Evolutionary conservation across 2,329 filamentous ascomycete species (phyloP), one percentile per base, ranked within the genome.

Genomic region (Clarireedia homoeocarpa): DNA sequence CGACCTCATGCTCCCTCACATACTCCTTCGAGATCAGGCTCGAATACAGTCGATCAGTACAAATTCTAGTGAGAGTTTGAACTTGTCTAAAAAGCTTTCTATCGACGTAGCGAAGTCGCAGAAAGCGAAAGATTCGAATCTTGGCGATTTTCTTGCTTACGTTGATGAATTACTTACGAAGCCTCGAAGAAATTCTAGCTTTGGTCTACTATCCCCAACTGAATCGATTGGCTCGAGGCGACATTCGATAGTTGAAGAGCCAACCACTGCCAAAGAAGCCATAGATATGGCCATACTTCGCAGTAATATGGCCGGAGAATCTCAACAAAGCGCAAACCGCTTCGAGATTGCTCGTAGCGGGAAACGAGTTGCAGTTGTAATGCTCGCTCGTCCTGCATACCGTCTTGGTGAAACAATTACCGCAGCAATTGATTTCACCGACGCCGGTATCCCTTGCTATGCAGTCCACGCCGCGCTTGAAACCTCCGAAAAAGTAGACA

Each of bases 271-370:
- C 59, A 92, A 90, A 67, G 91, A 96, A 65, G 85, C 89, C 20
- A 96, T 99, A 65, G 89, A 96, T 67, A 79, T 95, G 59, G 88
- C 94, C 12, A 96, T 97, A 58, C 77, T 96, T 53, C 85, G 89
- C 61, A 91, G 89, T 67, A 90, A 90, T 63, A 74, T 85, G 62
- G 79, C 83, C 0, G 76, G 77, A 2, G 78, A 82, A 46, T 80
- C 82, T n/a, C 84, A 85, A 38, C 86, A 90, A 64, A 91, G 88
- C 67, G 82, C 86, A n/a, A 96, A 96, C 66, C 85, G 91, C 40
- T 99, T 97, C 69, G 91, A 96, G 68, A 97, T 99, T 69, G 86
- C 92, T 12, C 87, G 92, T 14, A 91, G 91, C 66, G 91, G 91
- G n/a, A 85, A 85, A 55, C 85, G 85, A n/a, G 91, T 99, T 12